Base-by-base conservation (phyloP, 352 stramenopile genomes). In the Thraustochytrium striatum region DNA sequence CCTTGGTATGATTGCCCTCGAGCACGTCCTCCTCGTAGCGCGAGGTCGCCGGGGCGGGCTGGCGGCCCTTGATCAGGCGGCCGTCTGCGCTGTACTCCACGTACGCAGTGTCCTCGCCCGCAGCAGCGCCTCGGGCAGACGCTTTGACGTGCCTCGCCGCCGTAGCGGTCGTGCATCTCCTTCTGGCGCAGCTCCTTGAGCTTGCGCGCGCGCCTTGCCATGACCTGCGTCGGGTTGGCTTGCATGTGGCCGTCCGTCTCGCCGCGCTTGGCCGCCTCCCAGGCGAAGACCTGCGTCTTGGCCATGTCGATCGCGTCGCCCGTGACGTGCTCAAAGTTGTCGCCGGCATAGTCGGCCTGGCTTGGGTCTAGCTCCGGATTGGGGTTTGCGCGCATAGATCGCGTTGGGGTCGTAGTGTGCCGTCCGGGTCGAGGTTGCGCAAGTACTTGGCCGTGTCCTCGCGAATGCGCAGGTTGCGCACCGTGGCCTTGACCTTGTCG, bases 381-480 rank as follows among this genome's bases (percentile, higher is more conserved):
- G 2, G 94, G 96, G 87, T 99, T 98, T 75, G 98, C 95, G 33
- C 96, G 88, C 96, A 99, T 99, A 2, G 92, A 97, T 36, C 96
- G 88, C 47, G 92, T 97, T 99, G 0, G 96, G 96, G 90, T 99
- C 96, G 86, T 99, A 99, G 85, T 98, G 98, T 3, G 96, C 95
- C 58, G 83, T 99, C 97, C 8, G 93, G 89, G 86, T 99, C 96
- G 28, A 99, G 87, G 80, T 99, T 99, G 33, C 93, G 88, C 65
- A 99, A 82, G 83, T 99, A 99, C 84, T 99, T 99, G 73, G 96
- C 96, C 52, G 95, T 99, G 84, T 99, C 97, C 85, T 99, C 97
- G 69, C 97, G 92, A 83, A 99, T 98, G 28, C 97, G 92, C 43
- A 99, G 86, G 84, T 99, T 99, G 0, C 95, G 91, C 44, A 98